phyloP scores from a whole-genome alignment of 2,329 filamentous ascomycete genomes.

The Penicillium sclerotigenum region DNA sequence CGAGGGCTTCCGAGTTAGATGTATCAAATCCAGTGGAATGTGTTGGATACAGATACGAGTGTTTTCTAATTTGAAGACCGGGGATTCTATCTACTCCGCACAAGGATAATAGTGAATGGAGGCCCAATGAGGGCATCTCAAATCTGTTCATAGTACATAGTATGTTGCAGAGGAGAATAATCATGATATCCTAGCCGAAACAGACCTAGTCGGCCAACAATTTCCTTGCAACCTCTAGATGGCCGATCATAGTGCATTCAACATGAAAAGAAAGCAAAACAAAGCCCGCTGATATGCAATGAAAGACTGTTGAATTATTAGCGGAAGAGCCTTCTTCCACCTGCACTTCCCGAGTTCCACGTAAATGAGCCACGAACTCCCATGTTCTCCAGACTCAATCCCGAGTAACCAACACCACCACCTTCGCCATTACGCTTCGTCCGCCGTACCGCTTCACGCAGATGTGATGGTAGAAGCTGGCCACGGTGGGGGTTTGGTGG shows the following conservation, averaged over 20 bases:
- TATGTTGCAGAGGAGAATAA: background rate
- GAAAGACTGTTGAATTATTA: conserved; percentile 20
- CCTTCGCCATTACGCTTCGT: conserved; percentile 50
- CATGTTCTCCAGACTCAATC: conserved; percentile 46
- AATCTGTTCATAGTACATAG: background rate
- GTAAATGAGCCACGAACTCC: conserved; percentile 44
- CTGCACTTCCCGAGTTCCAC: conserved; percentile 42
- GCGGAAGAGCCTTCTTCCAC: conserved; percentile 45
- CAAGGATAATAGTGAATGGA: background rate
- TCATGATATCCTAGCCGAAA: background rate
- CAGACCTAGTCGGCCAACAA: background rate
- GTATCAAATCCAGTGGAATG: background rate
- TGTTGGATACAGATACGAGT: background rate
- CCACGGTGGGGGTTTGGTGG: conserved; percentile 48
- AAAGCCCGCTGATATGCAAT: background rate
- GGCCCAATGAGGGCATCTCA: background rate
- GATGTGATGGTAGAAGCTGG: conserved; percentile 48
- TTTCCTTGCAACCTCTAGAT: background rate
- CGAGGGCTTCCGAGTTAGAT: background rate
- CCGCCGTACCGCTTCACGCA: conserved; percentile 49
- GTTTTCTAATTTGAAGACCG: background rate
- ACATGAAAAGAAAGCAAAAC: conserved; percentile 1
- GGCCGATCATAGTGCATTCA: background rate
- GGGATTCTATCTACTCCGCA: too few relatives aligned
- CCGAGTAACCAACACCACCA: conserved; percentile 48